Evolutionary conservation across 306 rosid genomes (phyloP).

Genomic region (Geum urbanum): DNA sequence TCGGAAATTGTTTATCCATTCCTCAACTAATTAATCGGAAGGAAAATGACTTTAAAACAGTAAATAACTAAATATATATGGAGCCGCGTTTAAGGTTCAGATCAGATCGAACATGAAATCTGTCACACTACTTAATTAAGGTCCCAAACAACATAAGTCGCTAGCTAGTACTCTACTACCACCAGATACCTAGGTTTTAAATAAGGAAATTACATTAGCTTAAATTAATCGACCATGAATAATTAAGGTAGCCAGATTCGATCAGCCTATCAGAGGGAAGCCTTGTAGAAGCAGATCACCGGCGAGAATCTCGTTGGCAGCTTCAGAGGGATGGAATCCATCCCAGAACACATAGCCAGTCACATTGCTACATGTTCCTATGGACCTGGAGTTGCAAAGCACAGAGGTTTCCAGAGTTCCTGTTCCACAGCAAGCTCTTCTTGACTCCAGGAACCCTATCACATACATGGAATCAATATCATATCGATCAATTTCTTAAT

Average conservation of each 20-base stretch:
- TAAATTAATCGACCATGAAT: not conserved
- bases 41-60: too few relatives aligned
- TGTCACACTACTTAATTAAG: too few relatives aligned
- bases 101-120: too few relatives aligned
- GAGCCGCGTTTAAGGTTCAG: too few relatives aligned
- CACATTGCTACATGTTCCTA: slow-evolving; percentile 54
- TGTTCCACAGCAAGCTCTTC: slow-evolving; percentile 70
- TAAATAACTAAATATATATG: too few relatives aligned
- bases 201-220: not conserved
- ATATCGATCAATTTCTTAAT: not conserved
- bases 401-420: slow-evolving; percentile 52
- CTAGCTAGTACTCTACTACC: too few relatives aligned
- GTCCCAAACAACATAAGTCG: too few relatives aligned
- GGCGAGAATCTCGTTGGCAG: slow-evolving; percentile 53
- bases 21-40: too few relatives aligned
- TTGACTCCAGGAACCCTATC: slow-evolving; percentile 46
- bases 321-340: slow-evolving; percentile 63
- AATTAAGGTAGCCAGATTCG: not conserved
- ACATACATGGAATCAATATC: not conserved
- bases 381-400: slow-evolving; percentile 47
- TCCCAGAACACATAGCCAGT: slow-evolving; percentile 60
- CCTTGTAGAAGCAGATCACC: slow-evolving; percentile 46
- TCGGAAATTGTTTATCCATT: too few relatives aligned
- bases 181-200: not conserved
- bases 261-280: slow-evolving; percentile 35